Evolutionary conservation across 1,139 yeast species (phyloP), one percentile per base, ranked within the genome.

Genomic region (Magnusiomyces tetraspermus): DNA sequence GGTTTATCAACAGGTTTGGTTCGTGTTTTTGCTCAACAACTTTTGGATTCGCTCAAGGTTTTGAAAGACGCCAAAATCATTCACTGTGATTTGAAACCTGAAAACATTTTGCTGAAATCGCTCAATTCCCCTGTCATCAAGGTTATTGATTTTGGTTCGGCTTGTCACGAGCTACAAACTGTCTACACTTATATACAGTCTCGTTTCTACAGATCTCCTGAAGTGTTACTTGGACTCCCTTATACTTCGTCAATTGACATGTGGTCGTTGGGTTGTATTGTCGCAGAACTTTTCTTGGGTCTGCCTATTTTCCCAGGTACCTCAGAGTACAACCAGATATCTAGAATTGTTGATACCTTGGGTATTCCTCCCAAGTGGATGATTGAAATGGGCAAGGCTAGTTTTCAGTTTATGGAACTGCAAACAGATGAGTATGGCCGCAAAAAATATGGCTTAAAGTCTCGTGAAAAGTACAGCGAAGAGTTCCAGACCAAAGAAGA

Each of bases 231-330:
- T 31, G 98, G 99, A 0, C 74, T 92, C 48, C 96, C 96, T 3
- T 72, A 73, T 57, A 85, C 96, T 0, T 82, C 95, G 22, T 82
- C 96, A 8, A 92, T 92, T 54, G 99, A 92, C 67, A 89, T 92
- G 90, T 92, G 99, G 99, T 89, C 97, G 1, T 73, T 92, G 46
- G 99, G 98, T 1, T 92, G 99, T 71, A 92, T 94, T 52, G 84
- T 90, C 37, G 97, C 96, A 0, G 99, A 92, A 66, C 71, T 92
- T 52, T 92, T 89, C 62, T 70, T 92, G 53, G 99, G 99, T 0
- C 74, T 92, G 53, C 99, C 99, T 0, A 76, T 92, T 62, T 89
- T 92, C 63, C 97, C 99, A 0, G 98, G 98, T 1, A 79, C 90
- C 3, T 86, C 96, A 0, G 98, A 92, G 67, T 92, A 84, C 68